Percentiles rank a stretch among this genome's conserved stretches.
Conservation (phyloP, 495 filamentous ascomycete species). For the Hypoxylon trugodes region DNA sequence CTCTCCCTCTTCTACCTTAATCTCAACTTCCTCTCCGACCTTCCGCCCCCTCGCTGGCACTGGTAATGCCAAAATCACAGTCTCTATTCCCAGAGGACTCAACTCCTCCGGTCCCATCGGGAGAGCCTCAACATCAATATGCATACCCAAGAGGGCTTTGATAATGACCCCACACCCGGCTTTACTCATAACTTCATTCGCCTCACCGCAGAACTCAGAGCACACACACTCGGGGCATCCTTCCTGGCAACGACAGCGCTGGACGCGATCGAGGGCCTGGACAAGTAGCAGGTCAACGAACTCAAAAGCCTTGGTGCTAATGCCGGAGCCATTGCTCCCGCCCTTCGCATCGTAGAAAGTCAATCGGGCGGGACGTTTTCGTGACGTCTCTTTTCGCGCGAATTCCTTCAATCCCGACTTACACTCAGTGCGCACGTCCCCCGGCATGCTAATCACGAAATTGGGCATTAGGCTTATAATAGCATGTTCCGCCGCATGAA, state of each 20-base stretch:
- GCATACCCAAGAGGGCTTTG: slow-evolving; percentile 73
- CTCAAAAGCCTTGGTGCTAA: slow-evolving; percentile 91
- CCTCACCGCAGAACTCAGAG: slow-evolving; percentile 84
- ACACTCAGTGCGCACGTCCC: slow-evolving; percentile 93
- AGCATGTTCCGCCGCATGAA: slow-evolving; percentile 94
- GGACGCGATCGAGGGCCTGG: slow-evolving; percentile 81
- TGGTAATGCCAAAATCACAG: slow-evolving; percentile 75
- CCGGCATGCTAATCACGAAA: slow-evolving; percentile 83
- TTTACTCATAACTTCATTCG: slow-evolving; percentile 93
- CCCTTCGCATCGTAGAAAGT: slow-evolving; percentile 97
- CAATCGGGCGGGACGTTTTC: slow-evolving; percentile 88
- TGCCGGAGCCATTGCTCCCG: slow-evolving; percentile 81
- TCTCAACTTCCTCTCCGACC: slow-evolving; percentile 26
- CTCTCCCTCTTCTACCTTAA: slow-evolving; percentile 29
- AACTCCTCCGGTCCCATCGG: slow-evolving; percentile 81
- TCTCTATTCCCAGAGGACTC: slow-evolving; percentile 79
- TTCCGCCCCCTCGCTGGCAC: slow-evolving; percentile 52
- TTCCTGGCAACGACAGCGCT: slow-evolving; percentile 70
- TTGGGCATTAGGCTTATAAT: slow-evolving; percentile 86
- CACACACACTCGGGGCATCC: slow-evolving; percentile 91
- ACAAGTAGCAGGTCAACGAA: slow-evolving; percentile 81
- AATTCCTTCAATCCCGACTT: slow-evolving; percentile 83
- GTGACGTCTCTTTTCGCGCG: slow-evolving; percentile 62
- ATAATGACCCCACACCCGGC: slow-evolving; percentile 84
- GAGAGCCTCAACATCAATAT: slow-evolving; percentile 78